Evolutionary conservation across 2,329 filamentous ascomycete species (phyloP), one percentile per base, ranked within the genome.

Genomic region (Neonectria sp.): DNA sequence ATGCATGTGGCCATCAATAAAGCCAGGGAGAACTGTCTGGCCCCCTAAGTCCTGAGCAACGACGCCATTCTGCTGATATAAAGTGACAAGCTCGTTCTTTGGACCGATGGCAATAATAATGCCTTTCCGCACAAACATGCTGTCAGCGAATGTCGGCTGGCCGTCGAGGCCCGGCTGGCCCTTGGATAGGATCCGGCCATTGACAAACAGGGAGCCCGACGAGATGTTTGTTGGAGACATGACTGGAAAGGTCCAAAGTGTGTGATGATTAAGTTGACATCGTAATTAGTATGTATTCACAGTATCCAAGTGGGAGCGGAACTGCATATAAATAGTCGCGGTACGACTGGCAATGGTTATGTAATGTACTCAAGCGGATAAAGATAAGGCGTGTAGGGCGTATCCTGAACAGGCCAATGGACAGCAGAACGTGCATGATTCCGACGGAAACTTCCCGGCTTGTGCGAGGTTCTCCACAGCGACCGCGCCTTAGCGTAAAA

Each of bases 1-100:
- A 71, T 87, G 85, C 77, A 85, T 84, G 63, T 86, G 85, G 3
- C 82, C 84, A 65, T 87, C 85, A 40, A 86, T 82, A 71, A 86
- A 86, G 9, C 83, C 82, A 0, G 85, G 84, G 2, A 86, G 75
- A 7, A 86, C 75, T n/a, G 31, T 61, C 52, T 53, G 37, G 3
- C 63, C 63, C 6, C 49, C 29, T 15, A 66, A 25, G 15, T 66
- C 58, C n/a, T 13, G 63, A 5, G 57, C 27, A 12, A 66, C 12
- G 6, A 40, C 21, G 4, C 43, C 52, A 11, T 55, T 21, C 1
- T 46, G 27, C 13, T 37, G 24, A 33, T 55, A 53, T 24, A 40
- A 53, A 17, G 37, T 29, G 37, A 25, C 13, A 8, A 66, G 58
- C 2, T 55, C 33, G 2, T 25, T 21, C 6, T 4, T 29, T 3